These are phyloP conservation scores for Grosmannia huntii DNA, from an alignment of 2,329 filamentous ascomycete species.

Conservation along the genomic window DNA sequence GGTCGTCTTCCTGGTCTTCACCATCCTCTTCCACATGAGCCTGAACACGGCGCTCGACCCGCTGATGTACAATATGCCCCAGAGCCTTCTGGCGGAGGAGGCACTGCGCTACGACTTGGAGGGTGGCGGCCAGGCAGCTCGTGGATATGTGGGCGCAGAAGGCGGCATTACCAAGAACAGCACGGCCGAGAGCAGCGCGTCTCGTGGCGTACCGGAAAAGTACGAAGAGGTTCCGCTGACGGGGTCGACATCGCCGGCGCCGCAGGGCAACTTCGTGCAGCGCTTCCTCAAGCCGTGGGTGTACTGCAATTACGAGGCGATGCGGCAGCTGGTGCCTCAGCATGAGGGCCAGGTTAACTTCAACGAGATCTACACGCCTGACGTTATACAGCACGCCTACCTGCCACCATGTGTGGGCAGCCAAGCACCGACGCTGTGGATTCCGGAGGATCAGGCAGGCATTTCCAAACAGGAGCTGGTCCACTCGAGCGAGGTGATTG, in stretches of 20 bases:
- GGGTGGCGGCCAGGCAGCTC: slow-evolving; percentile 5
- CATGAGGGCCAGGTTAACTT: slow-evolving; percentile 28
- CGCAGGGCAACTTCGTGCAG: slow-evolving; percentile 42
- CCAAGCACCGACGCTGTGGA: slow-evolving; percentile 63
- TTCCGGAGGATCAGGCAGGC: slow-evolving; percentile 62
- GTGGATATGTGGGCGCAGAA: slow-evolving; percentile 3
- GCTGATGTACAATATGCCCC: slow-evolving; percentile 66
- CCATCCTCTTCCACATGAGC: slow-evolving; percentile 60
- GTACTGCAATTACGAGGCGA: slow-evolving; percentile 57
- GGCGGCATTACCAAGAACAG: slow-evolving; percentile 14
- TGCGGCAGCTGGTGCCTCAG: slow-evolving; percentile 57
- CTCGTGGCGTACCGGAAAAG: not conserved
- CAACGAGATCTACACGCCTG: slow-evolving; percentile 45
- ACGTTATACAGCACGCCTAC: slow-evolving; percentile 56
- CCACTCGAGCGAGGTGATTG: slow-evolving; percentile 57
- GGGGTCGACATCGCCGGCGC: slow-evolving; percentile 12
- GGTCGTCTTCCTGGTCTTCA: slow-evolving; percentile 62
- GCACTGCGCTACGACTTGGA: slow-evolving; percentile 18
- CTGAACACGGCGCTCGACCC: slow-evolving; percentile 64
- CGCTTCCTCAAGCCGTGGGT: slow-evolving; percentile 69
- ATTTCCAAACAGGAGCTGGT: slow-evolving; percentile 66
- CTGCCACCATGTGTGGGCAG: slow-evolving; percentile 57
- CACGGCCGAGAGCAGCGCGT: slow-evolving; percentile 13
- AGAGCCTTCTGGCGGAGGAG: slow-evolving; percentile 46
- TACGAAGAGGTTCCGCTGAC: slow-evolving; percentile 12